phyloP scores from a whole-genome alignment of 345 rosid species.

The Citrus glauca region DNA sequence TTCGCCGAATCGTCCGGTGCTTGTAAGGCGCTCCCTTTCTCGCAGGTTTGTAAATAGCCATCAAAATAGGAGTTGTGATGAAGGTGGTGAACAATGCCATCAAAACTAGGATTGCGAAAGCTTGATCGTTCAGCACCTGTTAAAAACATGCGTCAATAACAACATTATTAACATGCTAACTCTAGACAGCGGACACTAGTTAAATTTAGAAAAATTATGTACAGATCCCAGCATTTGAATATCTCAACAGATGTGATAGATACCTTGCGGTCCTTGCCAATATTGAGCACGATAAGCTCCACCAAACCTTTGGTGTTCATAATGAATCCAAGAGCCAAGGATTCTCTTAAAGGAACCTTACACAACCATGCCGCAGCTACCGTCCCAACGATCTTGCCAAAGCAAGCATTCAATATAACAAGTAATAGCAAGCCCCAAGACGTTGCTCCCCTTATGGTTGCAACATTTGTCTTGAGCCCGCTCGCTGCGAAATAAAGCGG shows the following conservation, averaged over 20 bases:
- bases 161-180: not conserved
- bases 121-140: constrained; percentile 61
- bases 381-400: constrained; percentile 42
- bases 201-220: no score
- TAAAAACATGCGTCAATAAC: not conserved
- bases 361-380: constrained; percentile 11
- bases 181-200: not conserved
- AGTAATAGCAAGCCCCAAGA: constrained; percentile 44
- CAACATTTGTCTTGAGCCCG: constrained; percentile 41
- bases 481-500: constrained; percentile 43
- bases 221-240: no score
- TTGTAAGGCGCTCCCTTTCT: constrained; percentile 51
- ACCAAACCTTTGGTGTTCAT: constrained; percentile 54
- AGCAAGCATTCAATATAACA: constrained; percentile 37
- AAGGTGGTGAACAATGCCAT: constrained; percentile 75
- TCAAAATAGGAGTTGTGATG: constrained; percentile 56
- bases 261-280: constrained; percentile 46
- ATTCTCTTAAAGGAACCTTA: constrained; percentile 31
- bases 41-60: constrained; percentile 56
- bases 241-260: not conserved
- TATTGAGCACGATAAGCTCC: constrained; percentile 49
- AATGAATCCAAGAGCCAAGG: constrained; percentile 35
- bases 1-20: constrained; percentile 43
- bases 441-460: constrained; percentile 35
- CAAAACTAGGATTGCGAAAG: constrained; percentile 55